Base-by-base conservation (phyloP, 148 eudicot species). In the Dianthus caryophyllus region DNA sequence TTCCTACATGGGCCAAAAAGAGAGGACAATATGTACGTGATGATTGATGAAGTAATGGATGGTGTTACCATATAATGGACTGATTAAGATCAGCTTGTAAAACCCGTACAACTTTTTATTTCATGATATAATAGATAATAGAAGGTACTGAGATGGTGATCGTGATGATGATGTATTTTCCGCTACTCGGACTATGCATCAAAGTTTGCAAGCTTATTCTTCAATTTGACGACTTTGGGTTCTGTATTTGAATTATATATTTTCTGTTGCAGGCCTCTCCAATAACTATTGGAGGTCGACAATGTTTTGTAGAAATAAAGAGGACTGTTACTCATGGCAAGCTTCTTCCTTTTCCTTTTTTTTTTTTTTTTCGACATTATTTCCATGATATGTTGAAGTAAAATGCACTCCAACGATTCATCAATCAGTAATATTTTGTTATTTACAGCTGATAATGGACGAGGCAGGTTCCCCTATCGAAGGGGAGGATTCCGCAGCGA, bases 401-500 rank as follows among this genome's bases (percentile, higher is more conserved):
- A 43, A 11, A 24, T 50, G 6, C 10, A 41, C 10, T 13, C 44
- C 6, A 41, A 41, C 44, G 10, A 41, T 6, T 41, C 12, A 1
- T 41, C 10, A 41, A 41, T 41, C 44, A 6, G 11, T 41, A 41
- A 2, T 24, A 24, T 1, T 22, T 21, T 22, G 20, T 22, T 53
- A 29, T 53, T 58, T 3, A 24, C 65, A 69, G 72, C 18, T 21
- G 65, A 69, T 47, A 15, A 46, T 69, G 65, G 65, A 25, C 65
- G 43, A 64, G 72, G 72, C 18, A 46, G 55, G 64, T 57, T 43
- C 27, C 55, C 54, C 1, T 48, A 41, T 44, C 55, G 72, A 16
- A 57, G 72, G 54, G 72, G 88, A 76, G 88, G 84, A 21, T 82
- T 52, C 69, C 81, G 77, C 43, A 75, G 53, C 39, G 83, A 86